Evolutionary conservation across 148 eudicot genomes (phyloP), one percentile per base, ranked within the genome.

Genomic region (Silene conica): DNA sequence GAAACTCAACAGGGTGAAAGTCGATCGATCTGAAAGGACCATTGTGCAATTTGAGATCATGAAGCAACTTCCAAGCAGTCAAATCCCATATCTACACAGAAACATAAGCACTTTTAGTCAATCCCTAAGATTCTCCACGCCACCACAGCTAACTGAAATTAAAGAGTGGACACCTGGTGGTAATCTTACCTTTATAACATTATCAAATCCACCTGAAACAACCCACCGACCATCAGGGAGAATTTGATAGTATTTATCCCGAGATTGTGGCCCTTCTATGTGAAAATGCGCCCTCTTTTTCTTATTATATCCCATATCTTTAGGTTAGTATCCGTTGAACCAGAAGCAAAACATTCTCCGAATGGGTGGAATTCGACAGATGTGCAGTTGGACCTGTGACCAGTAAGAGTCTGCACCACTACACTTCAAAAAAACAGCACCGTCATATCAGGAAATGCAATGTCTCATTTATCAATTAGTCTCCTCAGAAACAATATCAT

Each of bases 151-250:
- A 16, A 6, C 38, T 15, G 11, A 72, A 54, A 13, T 14, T 19
- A 28, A 31, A 69, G 23, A 64, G 64, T 31, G 56, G 43, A 75
- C 66, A 69, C 62, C 63, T 55, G 80, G 59, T 41, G 31, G 48
- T 31, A 43, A 58, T 22, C 79, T 74, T 90, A 96, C 99, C 97
- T 96, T 96, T 16, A 96, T 94, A 77, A 83, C 83, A 82, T 92
- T 90, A 82, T 96, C 99, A 73, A 79, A 83, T 79, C 99, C 99
- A 77, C 99, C 97, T 75, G 99, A 90, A 54, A 92, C 99, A 56
- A 96, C 94, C 97, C 99, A 96, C 45, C 97, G 94, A 65, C 99
- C 99, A 85, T 96, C 97, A 34, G 97, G 97, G 84, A 82, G 83
- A 96, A 96, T 71, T 88, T 90, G 67, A 92, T 89, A 16, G 86